These are phyloP conservation scores for Sclerotinia nivalis DNA, from an alignment of 2,329 filamentous ascomycete genomes.

Conservation along the genomic window DNA sequence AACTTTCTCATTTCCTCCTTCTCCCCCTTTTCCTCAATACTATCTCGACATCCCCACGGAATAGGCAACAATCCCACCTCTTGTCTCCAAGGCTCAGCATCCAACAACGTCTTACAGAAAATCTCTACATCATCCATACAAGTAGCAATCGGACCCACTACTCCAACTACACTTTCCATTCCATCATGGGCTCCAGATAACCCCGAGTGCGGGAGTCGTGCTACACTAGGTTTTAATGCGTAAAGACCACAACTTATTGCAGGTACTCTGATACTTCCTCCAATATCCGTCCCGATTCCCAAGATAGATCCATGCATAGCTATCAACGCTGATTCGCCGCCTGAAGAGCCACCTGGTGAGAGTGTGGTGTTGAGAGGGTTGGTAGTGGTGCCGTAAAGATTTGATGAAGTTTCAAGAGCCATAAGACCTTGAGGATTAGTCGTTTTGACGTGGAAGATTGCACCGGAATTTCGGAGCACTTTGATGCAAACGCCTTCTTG, in stretches of 20 bases:
- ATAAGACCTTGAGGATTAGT: constrained; percentile 55
- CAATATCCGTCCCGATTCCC: constrained; percentile 45
- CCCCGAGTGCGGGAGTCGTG: constrained; percentile 30
- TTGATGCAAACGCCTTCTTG: constrained; percentile 51
- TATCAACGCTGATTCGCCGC: constrained; percentile 61
- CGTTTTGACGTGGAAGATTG: constrained; percentile 54
- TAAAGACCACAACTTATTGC: constrained; percentile 51
- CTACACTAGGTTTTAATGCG: constrained; percentile 40
- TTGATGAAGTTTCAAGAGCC: constrained; percentile 46
- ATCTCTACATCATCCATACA: constrained; percentile 49
- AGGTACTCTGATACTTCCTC: constrained; percentile 27
- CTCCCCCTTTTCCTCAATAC: too few species aligned
- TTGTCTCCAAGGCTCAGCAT: constrained; percentile 48
- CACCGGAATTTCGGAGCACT: constrained; percentile 50
- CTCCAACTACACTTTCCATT: constrained; percentile 52
- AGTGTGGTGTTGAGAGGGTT: constrained; percentile 59
- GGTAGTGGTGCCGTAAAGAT: constrained; percentile 45
- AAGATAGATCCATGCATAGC: constrained; percentile 53
- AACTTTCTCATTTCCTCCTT: constrained; percentile 35
- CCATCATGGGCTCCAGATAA: constrained; percentile 49
- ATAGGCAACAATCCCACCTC: constrained; percentile 55
- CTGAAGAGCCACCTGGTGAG: constrained; percentile 61
- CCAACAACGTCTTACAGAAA: constrained; percentile 17
- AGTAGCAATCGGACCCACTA: constrained; percentile 49
- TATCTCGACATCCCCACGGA: constrained; percentile 46